Evolutionary conservation across 805 yeast species (phyloP).

Genomic region (Zygosaccharomyces pseudorouxii): DNA sequence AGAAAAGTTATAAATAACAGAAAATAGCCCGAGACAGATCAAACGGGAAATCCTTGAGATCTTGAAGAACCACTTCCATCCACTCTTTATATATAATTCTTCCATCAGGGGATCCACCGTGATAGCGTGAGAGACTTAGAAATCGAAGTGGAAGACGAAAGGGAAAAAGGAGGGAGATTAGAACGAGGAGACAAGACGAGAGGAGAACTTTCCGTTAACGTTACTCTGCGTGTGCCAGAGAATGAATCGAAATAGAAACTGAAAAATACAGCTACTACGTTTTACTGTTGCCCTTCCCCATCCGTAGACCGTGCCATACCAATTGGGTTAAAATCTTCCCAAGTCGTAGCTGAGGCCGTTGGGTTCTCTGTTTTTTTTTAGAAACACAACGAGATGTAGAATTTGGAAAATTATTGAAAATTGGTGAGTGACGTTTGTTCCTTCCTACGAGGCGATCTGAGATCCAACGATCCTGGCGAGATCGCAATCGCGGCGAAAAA

Average conservation of each 20-base stretch:
- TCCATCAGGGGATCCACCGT: not conserved
- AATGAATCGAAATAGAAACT: not conserved
- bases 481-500: conserved; percentile 5
- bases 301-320: not conserved
- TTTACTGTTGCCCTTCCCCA: not conserved
- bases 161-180: not conserved
- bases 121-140: not conserved
- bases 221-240: not conserved
- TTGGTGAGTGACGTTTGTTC: not conserved
- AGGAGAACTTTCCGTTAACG: not conserved
- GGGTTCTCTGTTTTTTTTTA: not conserved
- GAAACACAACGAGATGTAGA: not conserved
- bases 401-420: too few relatives aligned
- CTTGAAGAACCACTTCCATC: not conserved
- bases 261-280: not conserved
- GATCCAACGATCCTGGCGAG: conserved; percentile 2
- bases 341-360: not conserved
- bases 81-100: not conserved
- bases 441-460: conserved; percentile 2
- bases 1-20: not conserved
- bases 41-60: not conserved
- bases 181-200: not conserved
- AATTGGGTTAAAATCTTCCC: not conserved
- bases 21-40: not conserved
- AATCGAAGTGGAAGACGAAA: not conserved